These are phyloP conservation scores for Sporothrix mexicana DNA, from an alignment of 2,329 filamentous ascomycete genomes.

Conservation along the genomic window DNA sequence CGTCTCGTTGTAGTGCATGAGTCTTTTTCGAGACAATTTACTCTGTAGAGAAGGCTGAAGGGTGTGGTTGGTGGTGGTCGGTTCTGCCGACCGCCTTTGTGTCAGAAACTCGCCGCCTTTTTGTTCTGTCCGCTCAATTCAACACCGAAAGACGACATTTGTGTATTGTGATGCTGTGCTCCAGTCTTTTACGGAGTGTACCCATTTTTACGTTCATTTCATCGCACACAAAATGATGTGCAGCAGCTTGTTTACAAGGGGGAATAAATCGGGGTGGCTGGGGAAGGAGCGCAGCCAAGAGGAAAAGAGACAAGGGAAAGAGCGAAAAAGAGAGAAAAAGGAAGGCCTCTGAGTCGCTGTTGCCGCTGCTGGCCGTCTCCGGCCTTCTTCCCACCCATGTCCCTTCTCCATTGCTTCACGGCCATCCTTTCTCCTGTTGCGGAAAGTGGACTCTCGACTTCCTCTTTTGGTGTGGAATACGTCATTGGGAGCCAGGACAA, in stretches of 20 bases:
- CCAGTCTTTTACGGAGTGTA: slow-evolving; percentile 22
- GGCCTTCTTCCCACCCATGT: too few species aligned
- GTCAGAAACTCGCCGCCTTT: too few species aligned
- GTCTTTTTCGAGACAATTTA: neutral
- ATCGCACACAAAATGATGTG: slow-evolving; percentile 23
- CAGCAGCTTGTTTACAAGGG: slow-evolving; percentile 15
- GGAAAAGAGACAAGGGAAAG: too few species aligned
- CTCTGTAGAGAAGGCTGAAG: neutral
- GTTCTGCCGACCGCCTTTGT: neutral
- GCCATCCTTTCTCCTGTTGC: slow-evolving; percentile 14
- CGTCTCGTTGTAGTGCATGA: neutral
- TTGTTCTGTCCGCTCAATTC: neutral
- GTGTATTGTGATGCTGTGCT: too few species aligned
- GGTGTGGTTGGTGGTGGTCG: neutral
- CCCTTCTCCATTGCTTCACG: neutral
- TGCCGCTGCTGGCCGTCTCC: neutral
- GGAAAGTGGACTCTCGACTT: slow-evolving; percentile 20
- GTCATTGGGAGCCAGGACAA: slow-evolving; percentile 23
- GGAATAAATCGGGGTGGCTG: slow-evolving; percentile 10
- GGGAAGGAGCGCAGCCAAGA: slow-evolving; percentile 9
- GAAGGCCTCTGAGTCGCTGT: neutral
- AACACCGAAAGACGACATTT: neutral
- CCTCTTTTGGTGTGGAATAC: slow-evolving; percentile 28
- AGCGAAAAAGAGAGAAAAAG: neutral
- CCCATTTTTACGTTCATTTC: slow-evolving; percentile 9